Conservation (phyloP, 2,329 filamentous ascomycete species). For the Talaromyces marneffei region DNA sequence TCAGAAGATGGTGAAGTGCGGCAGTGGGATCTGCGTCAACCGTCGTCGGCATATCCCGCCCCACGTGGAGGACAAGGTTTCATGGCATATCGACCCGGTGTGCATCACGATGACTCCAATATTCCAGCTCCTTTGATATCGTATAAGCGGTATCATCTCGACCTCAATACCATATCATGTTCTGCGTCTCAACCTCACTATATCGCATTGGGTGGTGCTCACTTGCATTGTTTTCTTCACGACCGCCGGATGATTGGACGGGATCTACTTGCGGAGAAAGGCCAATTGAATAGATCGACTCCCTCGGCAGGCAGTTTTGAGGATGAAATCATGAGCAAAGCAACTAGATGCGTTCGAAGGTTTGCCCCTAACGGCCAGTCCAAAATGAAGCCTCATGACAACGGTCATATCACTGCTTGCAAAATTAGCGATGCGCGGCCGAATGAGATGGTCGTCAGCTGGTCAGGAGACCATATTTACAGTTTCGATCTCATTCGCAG, state of each 20-base stretch:
- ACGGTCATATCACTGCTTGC: constrained; percentile 63
- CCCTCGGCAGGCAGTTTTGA: constrained; percentile 42
- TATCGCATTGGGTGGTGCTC: constrained; percentile 62
- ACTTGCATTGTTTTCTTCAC: constrained; percentile 63
- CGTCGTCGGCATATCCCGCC: constrained; percentile 57
- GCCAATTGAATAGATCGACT: constrained; percentile 37
- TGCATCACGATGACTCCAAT: constrained; percentile 44
- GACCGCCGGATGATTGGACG: constrained; percentile 63
- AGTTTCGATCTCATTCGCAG: constrained; percentile 59
- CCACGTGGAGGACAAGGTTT: constrained; percentile 43
- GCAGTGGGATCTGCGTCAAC: constrained; percentile 62
- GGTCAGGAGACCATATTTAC: constrained; percentile 62
- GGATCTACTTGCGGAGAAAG: constrained; percentile 51
- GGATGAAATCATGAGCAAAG: constrained; percentile 52
- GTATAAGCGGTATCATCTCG: constrained; percentile 57
- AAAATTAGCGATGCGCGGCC: constrained; percentile 65
- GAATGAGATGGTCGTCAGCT: constrained; percentile 62
- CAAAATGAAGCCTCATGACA: constrained; percentile 42
- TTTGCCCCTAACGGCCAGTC: constrained; percentile 59
- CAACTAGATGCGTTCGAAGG: constrained; percentile 60
- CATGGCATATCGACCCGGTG: constrained; percentile 35
- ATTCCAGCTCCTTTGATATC: constrained; percentile 61
- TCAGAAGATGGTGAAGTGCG: constrained; percentile 65
- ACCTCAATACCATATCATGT: constrained; percentile 64
- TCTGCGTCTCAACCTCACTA: constrained; percentile 63